Evolutionary conservation across 2,329 filamentous ascomycete genomes (phyloP).

Genomic region (Coniochaeta hoffmannii): DNA sequence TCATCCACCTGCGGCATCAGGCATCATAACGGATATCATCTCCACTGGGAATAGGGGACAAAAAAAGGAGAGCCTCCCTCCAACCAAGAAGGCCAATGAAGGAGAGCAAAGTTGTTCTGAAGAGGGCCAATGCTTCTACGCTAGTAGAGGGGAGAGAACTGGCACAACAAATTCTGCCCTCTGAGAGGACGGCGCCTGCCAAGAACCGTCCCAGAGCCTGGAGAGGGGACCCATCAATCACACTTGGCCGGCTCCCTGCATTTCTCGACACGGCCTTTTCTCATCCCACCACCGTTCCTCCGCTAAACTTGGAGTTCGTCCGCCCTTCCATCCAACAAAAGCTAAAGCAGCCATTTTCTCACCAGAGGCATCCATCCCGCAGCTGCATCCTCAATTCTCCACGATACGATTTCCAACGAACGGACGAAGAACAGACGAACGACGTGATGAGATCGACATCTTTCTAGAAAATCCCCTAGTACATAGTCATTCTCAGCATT

Average conservation of each 20-base stretch:
- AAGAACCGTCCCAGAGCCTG: not conserved
- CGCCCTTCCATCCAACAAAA: conserved; percentile 2
- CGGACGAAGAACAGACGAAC: not conserved
- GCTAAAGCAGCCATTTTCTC: conserved; percentile 1
- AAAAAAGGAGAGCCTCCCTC: not conserved
- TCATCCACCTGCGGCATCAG: too few relatives aligned
- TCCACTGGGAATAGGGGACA: not conserved
- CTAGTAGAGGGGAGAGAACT: not conserved
- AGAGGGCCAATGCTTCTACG: not conserved
- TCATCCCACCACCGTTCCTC: not conserved
- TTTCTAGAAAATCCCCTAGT: not conserved
- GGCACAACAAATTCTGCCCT: not conserved
- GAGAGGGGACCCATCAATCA: not conserved
- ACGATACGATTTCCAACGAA: not conserved
- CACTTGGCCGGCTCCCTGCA: not conserved
- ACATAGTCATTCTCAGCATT: conserved; percentile 4
- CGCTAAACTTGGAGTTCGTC: not conserved
- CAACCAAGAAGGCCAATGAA: not conserved
- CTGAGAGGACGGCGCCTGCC: not conserved
- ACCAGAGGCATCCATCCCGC: not conserved
- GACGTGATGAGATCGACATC: conserved; percentile 3
- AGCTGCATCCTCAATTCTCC: not conserved
- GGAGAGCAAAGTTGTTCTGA: not conserved
- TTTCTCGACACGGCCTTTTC: not conserved
- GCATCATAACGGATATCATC: not conserved